phyloP scores from a whole-genome alignment of 352 stramenopile species.

The Peronosclerospora sorghi region DNA sequence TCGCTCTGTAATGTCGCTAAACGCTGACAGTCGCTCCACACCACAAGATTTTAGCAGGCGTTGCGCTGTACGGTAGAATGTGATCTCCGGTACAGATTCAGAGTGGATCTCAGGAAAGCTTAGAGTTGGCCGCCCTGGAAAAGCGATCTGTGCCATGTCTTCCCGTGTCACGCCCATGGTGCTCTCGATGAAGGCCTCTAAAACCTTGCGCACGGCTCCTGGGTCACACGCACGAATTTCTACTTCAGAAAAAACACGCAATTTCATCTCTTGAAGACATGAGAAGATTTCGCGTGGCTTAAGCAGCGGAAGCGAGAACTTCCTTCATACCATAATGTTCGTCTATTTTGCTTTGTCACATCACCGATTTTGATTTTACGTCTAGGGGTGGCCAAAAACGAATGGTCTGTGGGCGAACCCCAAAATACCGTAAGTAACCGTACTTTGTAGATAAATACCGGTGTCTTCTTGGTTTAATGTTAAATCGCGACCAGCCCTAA shows the following conservation, averaged over 20 bases:
- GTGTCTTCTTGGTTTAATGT: too few relatives aligned
- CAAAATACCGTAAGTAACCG: too few relatives aligned
- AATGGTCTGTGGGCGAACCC: too few relatives aligned
- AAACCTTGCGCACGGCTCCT: constrained; percentile 74
- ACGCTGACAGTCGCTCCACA: constrained; percentile 81
- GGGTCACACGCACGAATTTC: constrained; percentile 77
- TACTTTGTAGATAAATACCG: too few relatives aligned
- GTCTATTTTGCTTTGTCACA: too few relatives aligned
- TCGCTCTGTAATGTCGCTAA: constrained; percentile 71
- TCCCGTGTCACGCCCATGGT: constrained; percentile 86
- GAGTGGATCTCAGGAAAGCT: constrained; percentile 89
- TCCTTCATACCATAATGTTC: too few relatives aligned
- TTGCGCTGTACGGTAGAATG: constrained; percentile 86
- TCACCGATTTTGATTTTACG: too few relatives aligned
- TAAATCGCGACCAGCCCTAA: too few relatives aligned
- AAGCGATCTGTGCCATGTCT: constrained; percentile 86
- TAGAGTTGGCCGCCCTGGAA: constrained; percentile 67
- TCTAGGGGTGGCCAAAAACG: too few relatives aligned
- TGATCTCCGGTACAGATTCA: constrained; percentile 87
- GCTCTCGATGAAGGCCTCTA: constrained; percentile 84
- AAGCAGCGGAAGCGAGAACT: constrained; percentile 88
- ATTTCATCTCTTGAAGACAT: constrained; percentile 85
- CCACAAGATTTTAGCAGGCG: constrained; percentile 88
- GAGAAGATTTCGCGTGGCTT: constrained; percentile 90
- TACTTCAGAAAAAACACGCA: constrained; percentile 82